A percentile compares a stretch with the other conserved stretches of the same genome.
phyloP scores from a whole-genome alignment of 2,329 filamentous ascomycete species.

The Sporothrix mexicana region DNA sequence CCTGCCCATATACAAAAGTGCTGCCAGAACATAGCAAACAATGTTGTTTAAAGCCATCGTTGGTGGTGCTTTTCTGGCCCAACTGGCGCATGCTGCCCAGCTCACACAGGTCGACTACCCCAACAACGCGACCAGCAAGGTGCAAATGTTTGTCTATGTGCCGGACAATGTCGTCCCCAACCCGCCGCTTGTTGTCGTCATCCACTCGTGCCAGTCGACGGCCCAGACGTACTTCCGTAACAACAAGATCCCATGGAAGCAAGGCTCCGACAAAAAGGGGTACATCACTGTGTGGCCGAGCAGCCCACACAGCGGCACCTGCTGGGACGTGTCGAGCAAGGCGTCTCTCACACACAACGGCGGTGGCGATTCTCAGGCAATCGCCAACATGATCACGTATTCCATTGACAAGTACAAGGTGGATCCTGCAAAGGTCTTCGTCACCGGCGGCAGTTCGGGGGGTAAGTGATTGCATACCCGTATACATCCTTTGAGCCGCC shows the following conservation, averaged over 20 bases:
- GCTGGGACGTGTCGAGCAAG: slow-evolving; percentile 63
- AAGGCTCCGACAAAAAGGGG: slow-evolving; percentile 46
- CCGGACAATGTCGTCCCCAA: slow-evolving; percentile 47
- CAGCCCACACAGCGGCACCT: slow-evolving; percentile 55
- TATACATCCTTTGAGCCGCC: no score
- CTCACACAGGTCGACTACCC: slow-evolving; percentile 47
- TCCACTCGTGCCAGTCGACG: slow-evolving; percentile 48
- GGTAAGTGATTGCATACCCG: slow-evolving; percentile 35
- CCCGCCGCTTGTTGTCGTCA: slow-evolving; percentile 47
- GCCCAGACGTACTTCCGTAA: slow-evolving; percentile 48
- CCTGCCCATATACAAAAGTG: not conserved
- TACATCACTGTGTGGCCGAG: slow-evolving; percentile 58
- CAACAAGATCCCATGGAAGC: slow-evolving; percentile 46
- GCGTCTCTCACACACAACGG: slow-evolving; percentile 46
- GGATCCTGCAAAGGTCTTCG: slow-evolving; percentile 44
- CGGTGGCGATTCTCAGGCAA: slow-evolving; percentile 47
- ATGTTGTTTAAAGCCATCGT: slow-evolving; percentile 40
- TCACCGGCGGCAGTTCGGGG: slow-evolving; percentile 47
- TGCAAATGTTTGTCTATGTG: slow-evolving; percentile 48
- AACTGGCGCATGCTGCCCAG: slow-evolving; percentile 41
- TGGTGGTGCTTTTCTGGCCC: slow-evolving; percentile 33
- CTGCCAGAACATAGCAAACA: not conserved
- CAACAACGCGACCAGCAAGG: slow-evolving; percentile 47
- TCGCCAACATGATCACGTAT: slow-evolving; percentile 48
- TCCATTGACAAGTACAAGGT: slow-evolving; percentile 44